phyloP scores from a whole-genome alignment of 306 rosid species.

The Senna siamea region DNA sequence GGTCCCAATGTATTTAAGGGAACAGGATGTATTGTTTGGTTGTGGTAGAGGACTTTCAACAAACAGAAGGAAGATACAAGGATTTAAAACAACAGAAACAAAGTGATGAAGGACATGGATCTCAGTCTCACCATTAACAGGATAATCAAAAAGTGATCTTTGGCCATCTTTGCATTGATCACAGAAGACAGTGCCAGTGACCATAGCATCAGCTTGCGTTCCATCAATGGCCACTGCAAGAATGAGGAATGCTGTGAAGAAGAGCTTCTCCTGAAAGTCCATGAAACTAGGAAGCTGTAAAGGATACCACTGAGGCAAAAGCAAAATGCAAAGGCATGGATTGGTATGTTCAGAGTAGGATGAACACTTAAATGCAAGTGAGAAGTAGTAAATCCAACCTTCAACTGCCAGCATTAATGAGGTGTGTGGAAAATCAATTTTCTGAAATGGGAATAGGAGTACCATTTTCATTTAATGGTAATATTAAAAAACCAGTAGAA shows the following conservation, averaged over 20 bases:
- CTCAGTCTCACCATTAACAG: constrained; percentile 63
- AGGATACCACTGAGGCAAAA: constrained; percentile 2
- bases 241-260: constrained; percentile 49
- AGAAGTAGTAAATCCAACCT: constrained; percentile 44
- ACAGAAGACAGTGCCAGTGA: constrained; percentile 85
- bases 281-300: constrained; percentile 48
- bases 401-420: constrained; percentile 76
- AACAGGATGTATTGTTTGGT: neutral
- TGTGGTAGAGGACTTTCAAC: neutral
- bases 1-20: neutral
- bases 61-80: neutral
- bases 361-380: constrained; percentile 35
- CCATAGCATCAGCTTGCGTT: constrained; percentile 57
- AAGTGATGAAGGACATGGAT: constrained; percentile 7
- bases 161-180: constrained; percentile 96
- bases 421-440: constrained; percentile 2
- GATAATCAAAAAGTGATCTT: constrained; percentile 73
- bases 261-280: constrained; percentile 51
- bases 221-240: constrained; percentile 51
- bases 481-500: neutral
- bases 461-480: constrained; percentile 43
- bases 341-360: constrained; percentile 41
- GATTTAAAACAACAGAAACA: constrained; percentile 2
- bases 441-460: constrained; percentile 23
- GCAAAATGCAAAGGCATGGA: constrained; percentile 29